Evolutionary conservation across 75 land plant species (phyloP).

Genomic region (Chamaecyparis obtusa): DNA sequence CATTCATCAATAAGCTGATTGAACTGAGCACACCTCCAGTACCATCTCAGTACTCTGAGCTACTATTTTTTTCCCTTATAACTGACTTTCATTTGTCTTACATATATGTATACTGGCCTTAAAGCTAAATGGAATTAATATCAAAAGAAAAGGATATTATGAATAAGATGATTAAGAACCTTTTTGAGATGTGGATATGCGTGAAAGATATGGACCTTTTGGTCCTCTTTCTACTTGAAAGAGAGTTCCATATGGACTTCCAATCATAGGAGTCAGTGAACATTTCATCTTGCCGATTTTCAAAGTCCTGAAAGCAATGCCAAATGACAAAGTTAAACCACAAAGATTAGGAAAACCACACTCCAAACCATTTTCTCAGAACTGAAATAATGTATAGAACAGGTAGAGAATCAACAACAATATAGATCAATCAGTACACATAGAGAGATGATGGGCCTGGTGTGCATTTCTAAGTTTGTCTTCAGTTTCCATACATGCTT

Average conservation of each 20-base stretch:
- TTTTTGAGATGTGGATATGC: slow-evolving; percentile 13
- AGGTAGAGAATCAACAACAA: background rate
- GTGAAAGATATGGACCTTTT: slow-evolving; percentile 53
- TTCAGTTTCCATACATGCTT: background rate
- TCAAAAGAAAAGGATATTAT: background rate
- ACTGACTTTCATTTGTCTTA: background rate
- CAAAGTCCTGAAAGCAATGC: slow-evolving; percentile 50
- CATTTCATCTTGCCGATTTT: slow-evolving; percentile 82
- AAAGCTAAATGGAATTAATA: background rate
- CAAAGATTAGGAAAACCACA: background rate
- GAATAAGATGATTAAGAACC: slow-evolving; percentile 14
- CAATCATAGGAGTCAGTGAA: slow-evolving; percentile 69
- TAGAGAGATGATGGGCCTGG: background rate
- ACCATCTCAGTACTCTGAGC: background rate
- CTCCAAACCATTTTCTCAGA: background rate
- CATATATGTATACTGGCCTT: background rate
- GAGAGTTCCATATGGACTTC: slow-evolving; percentile 76
- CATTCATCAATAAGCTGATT: background rate
- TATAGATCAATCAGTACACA: background rate
- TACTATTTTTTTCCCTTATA: background rate
- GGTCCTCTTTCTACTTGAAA: slow-evolving; percentile 71
- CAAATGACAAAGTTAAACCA: slow-evolving; percentile 1
- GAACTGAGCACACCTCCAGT: background rate
- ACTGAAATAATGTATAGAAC: background rate
- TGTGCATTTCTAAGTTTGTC: background rate